Percentiles rank a stretch among this genome's conserved stretches.
Conservation (phyloP, 192 early-diverging fungal genomes). For the Gamsiella multidivaricata region DNA sequence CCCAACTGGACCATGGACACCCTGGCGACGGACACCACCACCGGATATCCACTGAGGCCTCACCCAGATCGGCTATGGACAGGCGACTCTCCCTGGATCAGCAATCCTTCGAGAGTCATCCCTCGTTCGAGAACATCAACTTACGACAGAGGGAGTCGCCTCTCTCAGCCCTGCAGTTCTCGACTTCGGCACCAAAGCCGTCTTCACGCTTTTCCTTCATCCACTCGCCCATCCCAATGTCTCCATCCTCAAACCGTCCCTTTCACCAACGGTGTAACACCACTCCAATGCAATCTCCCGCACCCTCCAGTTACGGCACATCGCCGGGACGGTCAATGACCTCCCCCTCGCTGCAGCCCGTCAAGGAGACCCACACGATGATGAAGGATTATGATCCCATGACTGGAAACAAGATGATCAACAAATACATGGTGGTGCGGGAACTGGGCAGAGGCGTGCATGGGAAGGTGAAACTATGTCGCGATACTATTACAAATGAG, state of each 20-base stretch:
- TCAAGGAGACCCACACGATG: constrained; percentile 88
- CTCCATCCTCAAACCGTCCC: constrained; percentile 29
- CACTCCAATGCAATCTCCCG: constrained; percentile 34
- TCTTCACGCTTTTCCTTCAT: constrained; percentile 44
- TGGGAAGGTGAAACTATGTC: constrained; percentile 94
- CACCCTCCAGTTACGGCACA: constrained; percentile 16
- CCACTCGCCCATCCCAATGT: constrained; percentile 30
- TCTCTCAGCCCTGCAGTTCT: constrained; percentile 4
- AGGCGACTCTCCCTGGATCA: constrained; percentile 25
- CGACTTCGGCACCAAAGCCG: constrained; percentile 44
- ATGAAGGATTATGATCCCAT: constrained; percentile 83
- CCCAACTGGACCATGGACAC: not conserved
- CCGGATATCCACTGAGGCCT: not conserved
- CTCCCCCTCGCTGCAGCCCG: constrained; percentile 55
- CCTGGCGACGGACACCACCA: not conserved
- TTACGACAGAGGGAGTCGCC: constrained; percentile 5
- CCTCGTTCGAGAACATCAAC: constrained; percentile 19
- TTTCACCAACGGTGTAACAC: constrained; percentile 45
- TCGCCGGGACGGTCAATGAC: constrained; percentile 30
- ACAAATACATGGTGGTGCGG: constrained; percentile 90
- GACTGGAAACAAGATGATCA: constrained; percentile 96
- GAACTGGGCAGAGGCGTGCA: constrained; percentile 95
- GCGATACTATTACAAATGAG: constrained; percentile 81
- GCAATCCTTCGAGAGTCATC: constrained; percentile 15
- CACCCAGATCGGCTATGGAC: constrained; percentile 22